Base-by-base conservation (phyloP, 1,284 basidiomycete genomes). In the Megacollybia platyphylla region DNA sequence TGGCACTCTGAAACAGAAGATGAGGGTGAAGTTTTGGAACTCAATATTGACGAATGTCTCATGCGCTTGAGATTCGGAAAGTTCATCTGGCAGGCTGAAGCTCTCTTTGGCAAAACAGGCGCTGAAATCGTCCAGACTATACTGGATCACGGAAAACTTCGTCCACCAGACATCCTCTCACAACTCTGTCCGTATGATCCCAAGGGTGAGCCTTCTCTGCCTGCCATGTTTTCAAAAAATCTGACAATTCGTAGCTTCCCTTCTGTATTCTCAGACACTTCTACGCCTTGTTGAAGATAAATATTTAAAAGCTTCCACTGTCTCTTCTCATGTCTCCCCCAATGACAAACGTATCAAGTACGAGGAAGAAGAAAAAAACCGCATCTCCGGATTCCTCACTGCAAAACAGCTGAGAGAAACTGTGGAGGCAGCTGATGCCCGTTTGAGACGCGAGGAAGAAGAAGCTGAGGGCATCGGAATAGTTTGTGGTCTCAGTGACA, bases 71-170 rank as follows among this genome's bases (percentile, higher is more conserved):
- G 88, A 48, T 91, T 87, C 61, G 87, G 87, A 26, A 72, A 71
- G 45, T 88, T 83, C 52, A 71, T 88, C n/a, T 79, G 75, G 62
- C 66, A 82, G 42, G 77, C 87, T 7, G 76, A 79, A 50, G 64
- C 79, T 46, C 57, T 79, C 38, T 82, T 84, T 49, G 87, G 87
- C 13, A 64, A 66, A 47, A 63, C 72, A 87, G 86, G 74, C 4
- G 73, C 76, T 37, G 75, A 83, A 44, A 76, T 93, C 45, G 66
- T 93, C 11, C 77, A 80, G 50, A 62, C 79, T 26, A 65, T 96
- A 31, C 64, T 94, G 42, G 76, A 90, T 53, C 84, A 90, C 54
- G 92, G 92, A 35, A 93, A 93, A 59, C 72, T 96, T 51, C 76
- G 78, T 41, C 72, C 81, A 6, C 76, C 75, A 52, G 82, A 88